Base-by-base conservation (phyloP, 1,284 basidiomycete genomes). In the Rhizoctonia solani region DNA sequence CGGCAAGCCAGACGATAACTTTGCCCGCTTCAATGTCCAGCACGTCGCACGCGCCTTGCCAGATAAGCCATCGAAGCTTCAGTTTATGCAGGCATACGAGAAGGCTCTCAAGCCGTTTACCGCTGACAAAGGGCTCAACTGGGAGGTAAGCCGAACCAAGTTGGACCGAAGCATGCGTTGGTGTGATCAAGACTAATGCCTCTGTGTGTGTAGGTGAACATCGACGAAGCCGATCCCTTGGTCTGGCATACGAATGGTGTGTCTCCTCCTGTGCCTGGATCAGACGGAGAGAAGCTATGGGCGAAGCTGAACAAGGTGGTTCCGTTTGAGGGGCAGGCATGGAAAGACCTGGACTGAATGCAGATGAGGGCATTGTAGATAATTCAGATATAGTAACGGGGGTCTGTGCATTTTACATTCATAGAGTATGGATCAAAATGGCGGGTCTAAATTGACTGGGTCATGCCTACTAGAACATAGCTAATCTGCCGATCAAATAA, bases 21-120 rank as follows among this genome's bases (percentile, higher is more conserved):
- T 53, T 32, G 50, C 30, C 29, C 23, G 50, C 16, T 32, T 53
- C 16, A 53, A 53, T 23, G 50, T 53, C 4, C 50, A 53, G n/a
- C 50, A 53, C 16, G 27, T 53, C 29, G 50, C 50, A 16, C 50
- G 50, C 30, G 27, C 30, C n/a, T 53, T 53, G 13, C 16, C 16
- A 2, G 4, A 6, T n/a, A 32, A 32, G 9, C 27, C 30, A 3
- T 14, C 16, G 3, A 53, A 53, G 16, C 29, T 53, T 4, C 27
- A 2, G 6, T 53, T 53, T 53, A 53, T 53, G 50, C 2, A 11
- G 9, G 6, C 4, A 5, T 53, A 53, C 16, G 50, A 53, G 50
- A n/a, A n/a, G 3, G 50, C 50, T 4, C 16, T 53, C 14, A 53
- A 53, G 50, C 27, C 25, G 3, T 53, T 53, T 34, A 53, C 50